These are phyloP conservation scores for Botrytis fabae DNA, from an alignment of 2,329 filamentous ascomycete genomes.

Conservation along the genomic window DNA sequence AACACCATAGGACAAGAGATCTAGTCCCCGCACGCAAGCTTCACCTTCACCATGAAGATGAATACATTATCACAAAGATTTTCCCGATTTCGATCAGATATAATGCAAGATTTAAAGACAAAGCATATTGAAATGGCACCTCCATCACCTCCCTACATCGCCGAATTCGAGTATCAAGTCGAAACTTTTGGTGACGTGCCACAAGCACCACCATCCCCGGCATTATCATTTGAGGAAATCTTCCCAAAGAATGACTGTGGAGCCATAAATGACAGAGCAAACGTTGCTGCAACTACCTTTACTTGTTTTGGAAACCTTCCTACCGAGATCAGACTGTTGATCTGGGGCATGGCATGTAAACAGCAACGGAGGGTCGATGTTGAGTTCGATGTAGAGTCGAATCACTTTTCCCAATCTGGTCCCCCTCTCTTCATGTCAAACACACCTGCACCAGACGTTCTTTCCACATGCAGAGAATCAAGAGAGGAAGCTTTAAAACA, in stretches of 20 bases:
- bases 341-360: slow-evolving; percentile 14
- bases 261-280: neutral
- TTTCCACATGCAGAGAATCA: slow-evolving; percentile 14
- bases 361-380: slow-evolving; percentile 14
- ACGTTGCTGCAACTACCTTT: slow-evolving; percentile 1
- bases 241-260: neutral
- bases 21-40: neutral
- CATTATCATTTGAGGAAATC: slow-evolving; percentile 18
- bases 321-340: slow-evolving; percentile 9
- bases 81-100: neutral
- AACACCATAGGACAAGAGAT: neutral
- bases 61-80: neutral
- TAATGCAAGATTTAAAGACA: neutral
- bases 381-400: neutral
- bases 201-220: slow-evolving; percentile 2
- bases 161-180: slow-evolving; percentile 21
- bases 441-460: slow-evolving; percentile 2
- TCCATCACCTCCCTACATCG: slow-evolving; percentile 3
- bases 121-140: neutral
- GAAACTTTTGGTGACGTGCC: slow-evolving; percentile 5
- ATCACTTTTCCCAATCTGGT: neutral
- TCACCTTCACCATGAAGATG: neutral
- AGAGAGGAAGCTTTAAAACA: slow-evolving; percentile 13
- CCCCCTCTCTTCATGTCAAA: neutral
- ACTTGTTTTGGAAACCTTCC: slow-evolving; percentile 10